These are phyloP conservation scores for Collybia sp. DNA, from an alignment of 768 basidiomycete species.

Conservation along the genomic window DNA sequence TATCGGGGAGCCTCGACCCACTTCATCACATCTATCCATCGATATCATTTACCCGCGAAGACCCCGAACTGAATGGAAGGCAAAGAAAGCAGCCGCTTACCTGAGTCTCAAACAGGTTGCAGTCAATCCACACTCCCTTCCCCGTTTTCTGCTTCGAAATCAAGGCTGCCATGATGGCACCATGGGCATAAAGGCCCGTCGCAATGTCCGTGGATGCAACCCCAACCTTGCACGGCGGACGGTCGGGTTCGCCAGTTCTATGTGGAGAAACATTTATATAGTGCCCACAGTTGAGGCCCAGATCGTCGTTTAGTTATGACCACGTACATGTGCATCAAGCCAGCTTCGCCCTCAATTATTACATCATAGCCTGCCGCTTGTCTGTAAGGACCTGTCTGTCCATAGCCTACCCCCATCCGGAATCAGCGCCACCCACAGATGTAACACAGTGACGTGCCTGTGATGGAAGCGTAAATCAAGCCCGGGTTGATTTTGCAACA, in stretches of 20 bases:
- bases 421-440: not conserved
- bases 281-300: slow-evolving; percentile 3
- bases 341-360: slow-evolving; percentile 83
- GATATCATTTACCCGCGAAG: not conserved
- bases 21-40: not conserved
- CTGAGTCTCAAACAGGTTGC: slow-evolving; percentile 89
- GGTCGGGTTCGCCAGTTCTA: slow-evolving; percentile 85
- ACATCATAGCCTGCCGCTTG: slow-evolving; percentile 87
- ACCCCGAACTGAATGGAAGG: not conserved
- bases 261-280: slow-evolving; percentile 2
- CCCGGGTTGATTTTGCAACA: slow-evolving; percentile 72
- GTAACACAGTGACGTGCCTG: slow-evolving; percentile 43
- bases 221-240: slow-evolving; percentile 90
- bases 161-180: slow-evolving; percentile 88
- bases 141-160: slow-evolving; percentile 81
- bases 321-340: slow-evolving; percentile 87
- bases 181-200: slow-evolving; percentile 86
- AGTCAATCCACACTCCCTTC: slow-evolving; percentile 87
- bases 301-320: slow-evolving; percentile 1
- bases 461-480: slow-evolving; percentile 86
- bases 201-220: slow-evolving; percentile 91
- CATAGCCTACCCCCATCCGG: slow-evolving; percentile 25
- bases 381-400: slow-evolving; percentile 85
- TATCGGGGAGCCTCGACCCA: too few species aligned
- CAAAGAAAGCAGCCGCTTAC: slow-evolving; percentile 28